Conservation (phyloP, 345 rosid species). For the Eutrema japonicum region DNA sequence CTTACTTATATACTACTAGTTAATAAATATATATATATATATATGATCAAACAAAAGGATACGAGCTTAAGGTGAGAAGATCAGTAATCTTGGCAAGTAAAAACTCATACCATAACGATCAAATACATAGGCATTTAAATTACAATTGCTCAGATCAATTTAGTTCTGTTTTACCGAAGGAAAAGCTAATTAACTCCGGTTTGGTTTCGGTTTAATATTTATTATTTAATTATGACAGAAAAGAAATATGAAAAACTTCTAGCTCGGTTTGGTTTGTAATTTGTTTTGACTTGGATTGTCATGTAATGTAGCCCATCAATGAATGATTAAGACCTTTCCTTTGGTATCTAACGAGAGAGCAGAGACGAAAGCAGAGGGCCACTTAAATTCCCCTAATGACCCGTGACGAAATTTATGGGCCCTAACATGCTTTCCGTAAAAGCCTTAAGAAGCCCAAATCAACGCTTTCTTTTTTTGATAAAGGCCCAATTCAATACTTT, state of each 20-base stretch:
- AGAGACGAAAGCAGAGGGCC: too few species aligned
- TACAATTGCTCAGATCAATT: background rate
- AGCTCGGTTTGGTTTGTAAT: background rate
- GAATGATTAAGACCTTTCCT: background rate
- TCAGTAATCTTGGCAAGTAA: background rate
- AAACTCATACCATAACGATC: background rate
- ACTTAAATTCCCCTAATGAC: too few species aligned
- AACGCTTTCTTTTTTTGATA: background rate
- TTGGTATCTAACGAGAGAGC: background rate
- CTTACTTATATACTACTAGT: background rate
- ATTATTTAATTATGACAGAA: background rate
- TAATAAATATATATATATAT: background rate
- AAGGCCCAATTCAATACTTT: background rate
- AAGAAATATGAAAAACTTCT: background rate
- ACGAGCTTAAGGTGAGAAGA: background rate
- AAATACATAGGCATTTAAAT: background rate
- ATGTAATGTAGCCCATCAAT: slow-evolving; percentile 13
- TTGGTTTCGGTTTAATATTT: background rate
- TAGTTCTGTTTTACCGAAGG: background rate
- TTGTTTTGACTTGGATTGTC: background rate
- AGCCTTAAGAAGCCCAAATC: slow-evolving; percentile 4
- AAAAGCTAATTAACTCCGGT: background rate
- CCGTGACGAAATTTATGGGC: background rate
- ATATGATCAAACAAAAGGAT: background rate
- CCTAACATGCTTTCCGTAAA: background rate